Percentiles rank a stretch among this genome's conserved stretches.
phyloP scores from a whole-genome alignment of 805 yeast genomes.

The Zygosaccharomyces siamensis region DNA sequence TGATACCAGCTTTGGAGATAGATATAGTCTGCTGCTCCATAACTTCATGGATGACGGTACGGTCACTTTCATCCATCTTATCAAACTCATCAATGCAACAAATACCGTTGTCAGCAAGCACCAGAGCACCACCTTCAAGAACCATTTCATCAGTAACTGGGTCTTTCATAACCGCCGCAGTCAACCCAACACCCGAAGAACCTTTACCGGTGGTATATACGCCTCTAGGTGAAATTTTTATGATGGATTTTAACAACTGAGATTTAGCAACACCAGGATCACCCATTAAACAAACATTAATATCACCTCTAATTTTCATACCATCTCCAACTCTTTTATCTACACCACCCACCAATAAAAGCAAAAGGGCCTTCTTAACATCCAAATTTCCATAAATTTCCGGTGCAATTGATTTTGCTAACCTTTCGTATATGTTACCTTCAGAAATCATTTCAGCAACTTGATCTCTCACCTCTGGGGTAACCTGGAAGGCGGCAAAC shows the following conservation, averaged over 20 bases:
- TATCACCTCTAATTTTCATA: constrained; percentile 94
- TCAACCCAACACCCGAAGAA: constrained; percentile 96
- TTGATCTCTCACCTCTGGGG: constrained; percentile 50
- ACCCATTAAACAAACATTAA: constrained; percentile 94
- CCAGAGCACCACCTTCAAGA: constrained; percentile 96
- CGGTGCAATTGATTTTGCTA: constrained; percentile 92
- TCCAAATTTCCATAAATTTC: constrained; percentile 94
- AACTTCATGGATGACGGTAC: constrained; percentile 98
- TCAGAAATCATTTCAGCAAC: constrained; percentile 50
- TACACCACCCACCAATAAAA: constrained; percentile 90
- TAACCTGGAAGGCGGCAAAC: constrained; percentile 61
- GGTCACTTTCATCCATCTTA: constrained; percentile 94
- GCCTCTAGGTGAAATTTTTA: constrained; percentile 92
- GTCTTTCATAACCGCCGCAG: constrained; percentile 98
- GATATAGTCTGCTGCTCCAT: constrained; percentile 99
- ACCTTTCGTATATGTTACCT: constrained; percentile 71
- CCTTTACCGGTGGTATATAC: constrained; percentile 98
- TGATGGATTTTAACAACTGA: constrained; percentile 83
- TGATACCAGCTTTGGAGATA: constrained; percentile 95
- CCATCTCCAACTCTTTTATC: constrained; percentile 95
- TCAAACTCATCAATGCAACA: constrained; percentile 99
- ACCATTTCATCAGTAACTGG: constrained; percentile 99
- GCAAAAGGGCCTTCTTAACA: constrained; percentile 82
- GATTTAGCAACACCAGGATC: constrained; percentile 99
- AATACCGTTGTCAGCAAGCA: constrained; percentile 93